phyloP scores from a whole-genome alignment of 208 protist genomes.

The Jaenimonas drosophilae region DNA sequence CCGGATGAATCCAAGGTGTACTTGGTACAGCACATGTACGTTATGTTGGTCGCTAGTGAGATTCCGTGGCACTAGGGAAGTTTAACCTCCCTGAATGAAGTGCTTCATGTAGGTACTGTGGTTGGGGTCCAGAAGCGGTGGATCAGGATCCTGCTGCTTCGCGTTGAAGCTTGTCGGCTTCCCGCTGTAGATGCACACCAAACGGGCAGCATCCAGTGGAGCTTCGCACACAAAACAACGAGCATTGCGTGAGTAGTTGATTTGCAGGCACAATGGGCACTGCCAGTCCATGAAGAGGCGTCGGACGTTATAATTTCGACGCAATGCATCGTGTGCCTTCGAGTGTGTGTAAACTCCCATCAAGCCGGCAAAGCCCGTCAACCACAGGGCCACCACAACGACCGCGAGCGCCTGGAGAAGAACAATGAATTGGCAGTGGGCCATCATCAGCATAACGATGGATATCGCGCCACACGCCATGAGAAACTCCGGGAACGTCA shows the following conservation, averaged over 20 bases:
- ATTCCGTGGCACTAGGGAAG: too few relatives aligned
- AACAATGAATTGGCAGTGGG: too few relatives aligned
- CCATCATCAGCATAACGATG: too few relatives aligned
- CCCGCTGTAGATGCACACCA: conserved; percentile 42
- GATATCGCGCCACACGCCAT: too few relatives aligned
- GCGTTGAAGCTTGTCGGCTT: conserved; percentile 7
- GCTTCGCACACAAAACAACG: conserved; percentile 65
- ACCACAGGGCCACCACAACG: conserved; percentile 28
- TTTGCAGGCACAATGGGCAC: conserved; percentile 39
- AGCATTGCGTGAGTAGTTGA: conserved; percentile 60
- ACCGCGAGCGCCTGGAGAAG: too few relatives aligned
- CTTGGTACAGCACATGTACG: too few relatives aligned
- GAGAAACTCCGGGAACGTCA: too few relatives aligned
- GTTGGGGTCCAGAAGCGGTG: conserved; percentile 25
- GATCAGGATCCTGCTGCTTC: conserved; percentile 50
- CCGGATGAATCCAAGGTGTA: too few relatives aligned
- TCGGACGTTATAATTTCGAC: conserved; percentile 53
- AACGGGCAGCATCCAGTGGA: conserved; percentile 34
- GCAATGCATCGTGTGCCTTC: too few relatives aligned
- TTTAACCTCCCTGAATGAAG: conserved; percentile 5
- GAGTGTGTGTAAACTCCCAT: too few relatives aligned
- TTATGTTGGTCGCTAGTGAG: too few relatives aligned
- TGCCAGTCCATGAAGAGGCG: conserved; percentile 67
- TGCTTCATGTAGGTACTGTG: background rate
- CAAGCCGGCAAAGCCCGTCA: conserved; percentile 14